A percentile compares a stretch with the other conserved stretches of the same genome.
Evolutionary conservation across 257 asterid genomes (phyloP).

Genomic region (Mitragyna speciosa): DNA sequence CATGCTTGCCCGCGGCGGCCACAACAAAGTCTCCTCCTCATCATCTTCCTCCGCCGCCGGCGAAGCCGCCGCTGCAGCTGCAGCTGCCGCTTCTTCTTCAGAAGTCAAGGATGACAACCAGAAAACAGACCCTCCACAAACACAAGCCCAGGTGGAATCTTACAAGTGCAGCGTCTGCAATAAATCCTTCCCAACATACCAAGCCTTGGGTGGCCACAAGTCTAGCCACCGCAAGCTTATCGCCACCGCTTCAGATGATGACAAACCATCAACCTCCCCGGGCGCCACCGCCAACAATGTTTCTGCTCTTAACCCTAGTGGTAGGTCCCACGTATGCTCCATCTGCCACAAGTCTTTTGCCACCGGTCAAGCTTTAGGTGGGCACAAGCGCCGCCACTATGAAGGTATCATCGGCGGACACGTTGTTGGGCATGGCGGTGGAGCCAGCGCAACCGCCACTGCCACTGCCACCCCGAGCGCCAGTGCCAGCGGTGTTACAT

Average conservation of each 20-base stretch:
- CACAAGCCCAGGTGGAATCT: conserved; percentile 15
- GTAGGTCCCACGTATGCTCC: conserved; percentile 68
- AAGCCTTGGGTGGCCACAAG: conserved; percentile 93
- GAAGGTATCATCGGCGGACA: conserved; percentile 56
- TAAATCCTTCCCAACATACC: conserved; percentile 60
- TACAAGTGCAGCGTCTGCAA: conserved; percentile 65
- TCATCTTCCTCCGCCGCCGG: background rate
- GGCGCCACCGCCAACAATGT: conserved; percentile 14
- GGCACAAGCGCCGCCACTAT: conserved; percentile 92
- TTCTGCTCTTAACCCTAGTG: conserved; percentile 51
- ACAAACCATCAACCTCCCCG: conserved; percentile 27
- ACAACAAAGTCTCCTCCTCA: background rate
- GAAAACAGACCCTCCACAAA: background rate
- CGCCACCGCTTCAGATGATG: conserved; percentile 26
- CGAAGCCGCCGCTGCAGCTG: background rate
- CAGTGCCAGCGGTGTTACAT: conserved; percentile 27
- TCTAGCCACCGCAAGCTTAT: conserved; percentile 77
- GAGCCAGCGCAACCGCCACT: background rate
- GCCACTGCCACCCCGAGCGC: background rate
- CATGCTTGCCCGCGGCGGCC: conserved; percentile 54
- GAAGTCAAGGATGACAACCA: background rate
- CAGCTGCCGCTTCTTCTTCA: background rate
- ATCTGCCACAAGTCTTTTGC: conserved; percentile 64
- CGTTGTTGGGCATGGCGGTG: background rate
- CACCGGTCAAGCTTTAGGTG: conserved; percentile 92